Conservation (phyloP, 2,329 filamentous ascomycete genomes). For the Verticillium longisporum region DNA sequence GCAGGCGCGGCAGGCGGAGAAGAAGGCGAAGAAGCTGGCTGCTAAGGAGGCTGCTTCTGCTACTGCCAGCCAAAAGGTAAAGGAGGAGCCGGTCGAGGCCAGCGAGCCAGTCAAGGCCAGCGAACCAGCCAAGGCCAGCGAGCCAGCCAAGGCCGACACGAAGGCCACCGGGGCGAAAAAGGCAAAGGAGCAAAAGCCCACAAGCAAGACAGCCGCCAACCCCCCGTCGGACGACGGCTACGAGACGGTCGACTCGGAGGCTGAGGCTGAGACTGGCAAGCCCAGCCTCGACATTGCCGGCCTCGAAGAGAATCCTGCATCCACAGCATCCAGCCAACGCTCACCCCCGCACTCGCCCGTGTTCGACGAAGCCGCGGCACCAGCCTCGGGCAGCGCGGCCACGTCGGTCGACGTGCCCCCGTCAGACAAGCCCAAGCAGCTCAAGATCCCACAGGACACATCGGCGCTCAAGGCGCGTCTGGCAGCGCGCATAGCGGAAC, state of each 20-base stretch:
- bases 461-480: slow-evolving; percentile 72
- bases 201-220: neutral
- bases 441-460: slow-evolving; percentile 63
- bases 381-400: slow-evolving; percentile 47
- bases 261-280: slow-evolving; percentile 6
- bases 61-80: slow-evolving; percentile 34
- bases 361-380: slow-evolving; percentile 46
- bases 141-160: slow-evolving; percentile 3
- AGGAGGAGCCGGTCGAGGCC: slow-evolving; percentile 25
- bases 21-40: slow-evolving; percentile 25
- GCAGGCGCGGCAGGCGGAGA: slow-evolving; percentile 38
- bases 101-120: neutral
- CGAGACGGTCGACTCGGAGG: neutral
- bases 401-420: slow-evolving; percentile 62
- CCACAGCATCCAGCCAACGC: slow-evolving; percentile 32
- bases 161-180: neutral
- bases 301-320: slow-evolving; percentile 28
- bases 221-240: neutral
- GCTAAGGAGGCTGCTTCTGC: slow-evolving; percentile 14
- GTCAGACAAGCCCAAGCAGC: slow-evolving; percentile 56
- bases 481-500: slow-evolving; percentile 73
- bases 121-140: slow-evolving; percentile 4
- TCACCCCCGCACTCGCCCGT: slow-evolving; percentile 52
- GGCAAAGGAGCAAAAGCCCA: neutral
- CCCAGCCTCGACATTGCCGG: slow-evolving; percentile 18